These are phyloP conservation scores for Ustilago tritici DNA, from an alignment of 1,284 basidiomycete genomes.

Conservation along the genomic window DNA sequence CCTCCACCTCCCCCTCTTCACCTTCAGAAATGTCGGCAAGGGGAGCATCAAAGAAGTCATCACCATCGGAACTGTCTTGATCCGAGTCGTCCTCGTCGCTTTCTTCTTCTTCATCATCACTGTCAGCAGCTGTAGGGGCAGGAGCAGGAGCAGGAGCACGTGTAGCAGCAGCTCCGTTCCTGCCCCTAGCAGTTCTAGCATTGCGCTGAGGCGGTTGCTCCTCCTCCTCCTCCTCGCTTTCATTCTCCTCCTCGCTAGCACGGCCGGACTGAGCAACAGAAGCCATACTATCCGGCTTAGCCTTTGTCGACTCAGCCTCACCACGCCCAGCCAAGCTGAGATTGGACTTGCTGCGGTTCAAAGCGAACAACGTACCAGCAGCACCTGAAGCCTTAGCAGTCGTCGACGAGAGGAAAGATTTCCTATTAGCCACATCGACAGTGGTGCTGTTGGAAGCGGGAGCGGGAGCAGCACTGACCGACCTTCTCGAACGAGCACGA, in stretches of 20 bases:
- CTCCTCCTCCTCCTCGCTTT: constrained; percentile 23
- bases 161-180: constrained; percentile 17
- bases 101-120: constrained; percentile 15
- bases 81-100: constrained; percentile 23
- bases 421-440: constrained; percentile 5
- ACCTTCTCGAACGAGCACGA: constrained; percentile 28
- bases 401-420: constrained; percentile 29
- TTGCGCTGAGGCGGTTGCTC: constrained; percentile 16
- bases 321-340: constrained; percentile 23
- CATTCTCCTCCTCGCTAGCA: constrained; percentile 18
- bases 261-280: constrained; percentile 7
- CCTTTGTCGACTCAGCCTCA: constrained; percentile 4
- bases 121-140: constrained; percentile 16
- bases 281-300: constrained; percentile 12
- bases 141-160: constrained; percentile 19
- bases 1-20: constrained; percentile 48
- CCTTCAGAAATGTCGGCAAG: constrained; percentile 61
- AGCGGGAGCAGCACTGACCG: constrained; percentile 10
- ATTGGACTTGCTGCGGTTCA: constrained; percentile 31
- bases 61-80: constrained; percentile 45
- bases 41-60: constrained; percentile 59
- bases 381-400: constrained; percentile 38
- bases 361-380: constrained; percentile 25
- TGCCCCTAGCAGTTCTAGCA: constrained; percentile 15
- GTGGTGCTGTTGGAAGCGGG: neutral